Evolutionary conservation across 2,329 filamentous ascomycete genomes (phyloP), one percentile per base, ranked within the genome.

Genomic region (Colletotrichum sp.): DNA sequence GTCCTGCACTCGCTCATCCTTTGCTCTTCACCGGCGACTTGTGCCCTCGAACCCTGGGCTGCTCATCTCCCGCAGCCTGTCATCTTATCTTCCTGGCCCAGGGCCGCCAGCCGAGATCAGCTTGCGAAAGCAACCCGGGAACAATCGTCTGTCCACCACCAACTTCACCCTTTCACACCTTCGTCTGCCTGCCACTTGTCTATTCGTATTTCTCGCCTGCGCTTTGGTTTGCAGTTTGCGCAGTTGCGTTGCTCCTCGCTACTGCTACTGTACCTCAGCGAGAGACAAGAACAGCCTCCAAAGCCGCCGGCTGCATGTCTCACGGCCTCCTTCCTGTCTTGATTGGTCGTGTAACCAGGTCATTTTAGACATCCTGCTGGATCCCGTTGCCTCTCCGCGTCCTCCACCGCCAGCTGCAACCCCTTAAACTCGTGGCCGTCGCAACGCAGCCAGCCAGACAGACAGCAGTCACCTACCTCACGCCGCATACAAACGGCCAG

Each of bases 21-120:
- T 15, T 30, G 27, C 36, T 36, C 30, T 62, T 39, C 25, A 28
- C 58, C 18, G 34, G 36, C 36, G 70, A 36, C 32, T 18, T 61
- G 43, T 52, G 30, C 39, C 43, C 61, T 30, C 73, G 62, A 34
- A 62, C 69, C 73, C 55, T 72, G 32, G 62, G 43, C 56, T 62
- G 73, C 73, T 72, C 73, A 73, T 75, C 64, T 73, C 73, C 73
- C 73, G 69, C 62, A 67, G 70, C 73, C 73, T 75, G 30, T 60
- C 70, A 67, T 73, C 73, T 73, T 60, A 68, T 75, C 62, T 68
- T 64, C 30, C 73, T 73, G 56, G 73, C 56, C 32, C 36, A 30
- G 66, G 52, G 67, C 67, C 22, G 62, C 70, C 70, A 68, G 56
- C 73, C 70, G 64, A 73, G 70, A 75, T 65, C 64, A 72, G 56